These are phyloP conservation scores for Aspergillus pseudotamarii DNA, from an alignment of 2,329 filamentous ascomycete genomes.

Conservation along the genomic window DNA sequence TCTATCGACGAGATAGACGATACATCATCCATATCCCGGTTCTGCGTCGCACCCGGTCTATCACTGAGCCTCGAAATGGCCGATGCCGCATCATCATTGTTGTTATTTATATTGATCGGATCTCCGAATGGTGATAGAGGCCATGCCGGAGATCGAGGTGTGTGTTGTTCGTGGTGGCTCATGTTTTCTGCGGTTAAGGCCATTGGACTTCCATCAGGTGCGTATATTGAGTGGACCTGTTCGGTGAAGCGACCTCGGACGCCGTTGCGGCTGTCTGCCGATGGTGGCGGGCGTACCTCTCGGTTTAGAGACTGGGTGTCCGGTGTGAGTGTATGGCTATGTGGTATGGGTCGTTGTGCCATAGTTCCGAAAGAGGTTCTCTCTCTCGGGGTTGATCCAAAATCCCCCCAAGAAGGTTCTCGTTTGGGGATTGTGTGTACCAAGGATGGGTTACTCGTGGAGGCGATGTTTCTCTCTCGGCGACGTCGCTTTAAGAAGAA, in stretches of 20 bases:
- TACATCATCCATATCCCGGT: constrained; percentile 30
- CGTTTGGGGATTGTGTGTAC: constrained; percentile 10
- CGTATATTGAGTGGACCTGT: background rate
- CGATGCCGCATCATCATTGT: constrained; percentile 28
- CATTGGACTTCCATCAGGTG: constrained; percentile 1
- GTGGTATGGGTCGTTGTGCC: background rate
- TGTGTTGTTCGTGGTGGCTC: constrained; percentile 2
- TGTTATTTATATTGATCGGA: constrained; percentile 10
- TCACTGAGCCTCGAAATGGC: constrained; percentile 27
- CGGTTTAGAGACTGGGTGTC: background rate
- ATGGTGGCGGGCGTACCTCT: background rate
- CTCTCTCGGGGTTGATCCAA: background rate
- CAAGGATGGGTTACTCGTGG: background rate
- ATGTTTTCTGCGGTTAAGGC: background rate
- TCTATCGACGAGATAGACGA: constrained; percentile 38
- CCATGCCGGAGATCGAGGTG: constrained; percentile 5
- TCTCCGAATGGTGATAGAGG: constrained; percentile 28
- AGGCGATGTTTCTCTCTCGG: constrained; percentile 11
- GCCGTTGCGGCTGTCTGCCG: background rate
- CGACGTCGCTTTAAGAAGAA: constrained; percentile 28
- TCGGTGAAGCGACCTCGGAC: constrained; percentile 4
- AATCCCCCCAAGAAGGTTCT: constrained; percentile 7
- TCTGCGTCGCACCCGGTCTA: constrained; percentile 7
- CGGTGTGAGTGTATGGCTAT: background rate
- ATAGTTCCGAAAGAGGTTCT: background rate